phyloP scores from a whole-genome alignment of 2,329 filamentous ascomycete genomes.

The Trichoderma koningiopsis region DNA sequence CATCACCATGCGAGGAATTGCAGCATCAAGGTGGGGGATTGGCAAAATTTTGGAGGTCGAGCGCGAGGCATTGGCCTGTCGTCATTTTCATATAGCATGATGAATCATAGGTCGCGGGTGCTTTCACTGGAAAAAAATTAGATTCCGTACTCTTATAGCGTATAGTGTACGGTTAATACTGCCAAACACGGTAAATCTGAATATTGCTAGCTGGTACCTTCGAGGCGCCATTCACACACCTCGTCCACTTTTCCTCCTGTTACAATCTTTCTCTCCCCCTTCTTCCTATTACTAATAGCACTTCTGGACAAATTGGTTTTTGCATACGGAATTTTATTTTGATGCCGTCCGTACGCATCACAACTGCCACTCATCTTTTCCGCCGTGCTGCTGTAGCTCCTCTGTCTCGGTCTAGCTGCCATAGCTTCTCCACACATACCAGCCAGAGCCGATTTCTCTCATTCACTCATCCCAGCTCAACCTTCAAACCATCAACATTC shows the following conservation, averaged over 20 bases:
- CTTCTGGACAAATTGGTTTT: not conserved
- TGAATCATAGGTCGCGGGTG: not conserved
- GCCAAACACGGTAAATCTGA: not conserved
- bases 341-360: slow-evolving; percentile 10
- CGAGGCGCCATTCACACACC: not conserved
- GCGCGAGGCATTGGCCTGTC: not conserved
- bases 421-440: not conserved
- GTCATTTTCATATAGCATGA: slow-evolving; percentile 4
- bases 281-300: not conserved
- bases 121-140: not conserved
- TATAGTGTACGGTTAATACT: not conserved
- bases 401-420: not conserved
- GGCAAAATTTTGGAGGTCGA: not conserved
- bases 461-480: not conserved
- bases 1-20: not conserved
- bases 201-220: not conserved
- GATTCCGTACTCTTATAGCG: not conserved
- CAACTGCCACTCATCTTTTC: not conserved
- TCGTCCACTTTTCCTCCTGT: slow-evolving; percentile 14
- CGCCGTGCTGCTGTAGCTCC: not conserved
- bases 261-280: not conserved
- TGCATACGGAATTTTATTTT: not conserved
- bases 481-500: not conserved
- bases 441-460: not conserved
- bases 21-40: slow-evolving; percentile 5